Evolutionary conservation across 352 stramenopile species (phyloP).

Genomic region (Phytophthora cactorum): DNA sequence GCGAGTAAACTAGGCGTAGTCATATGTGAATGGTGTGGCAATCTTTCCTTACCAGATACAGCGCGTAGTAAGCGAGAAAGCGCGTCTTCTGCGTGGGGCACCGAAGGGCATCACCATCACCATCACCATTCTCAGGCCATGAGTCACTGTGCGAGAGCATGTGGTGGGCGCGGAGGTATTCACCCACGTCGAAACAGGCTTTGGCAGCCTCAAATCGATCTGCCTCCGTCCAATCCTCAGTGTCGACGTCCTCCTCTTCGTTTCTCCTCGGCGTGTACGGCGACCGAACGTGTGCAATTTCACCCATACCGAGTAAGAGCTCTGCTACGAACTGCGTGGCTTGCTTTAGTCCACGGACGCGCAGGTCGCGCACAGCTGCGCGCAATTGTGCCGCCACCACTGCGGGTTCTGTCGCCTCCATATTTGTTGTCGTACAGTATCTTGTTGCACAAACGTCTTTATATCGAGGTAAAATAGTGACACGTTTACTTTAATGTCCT

Average conservation of each 20-base stretch:
- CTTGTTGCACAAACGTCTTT: not conserved
- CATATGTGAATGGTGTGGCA: no score
- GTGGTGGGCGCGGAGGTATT: constrained; percentile 80
- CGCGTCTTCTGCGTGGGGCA: constrained; percentile 43
- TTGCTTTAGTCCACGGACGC: constrained; percentile 68
- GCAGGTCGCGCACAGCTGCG: constrained; percentile 52
- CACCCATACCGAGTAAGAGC: constrained; percentile 72
- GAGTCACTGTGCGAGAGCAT: constrained; percentile 37
- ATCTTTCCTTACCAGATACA: constrained; percentile 61
- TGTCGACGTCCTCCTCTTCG: constrained; percentile 13
- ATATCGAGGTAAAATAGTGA: not conserved
- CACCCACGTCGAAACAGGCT: constrained; percentile 70
- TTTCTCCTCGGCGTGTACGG: constrained; percentile 3
- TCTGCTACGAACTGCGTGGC: constrained; percentile 77
- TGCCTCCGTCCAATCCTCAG: constrained; percentile 28
- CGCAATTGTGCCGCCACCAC: constrained; percentile 55
- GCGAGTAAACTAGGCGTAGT: not conserved
- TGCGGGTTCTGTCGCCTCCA: constrained; percentile 21
- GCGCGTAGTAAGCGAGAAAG: constrained; percentile 81
- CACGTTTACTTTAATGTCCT: not conserved
- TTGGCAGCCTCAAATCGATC: constrained; percentile 71
- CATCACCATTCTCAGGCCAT: not conserved
- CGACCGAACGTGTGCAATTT: constrained; percentile 30
- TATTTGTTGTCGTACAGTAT: not conserved
- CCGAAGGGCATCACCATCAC: not conserved